A percentile compares a stretch with the other conserved stretches of the same genome.
Evolutionary conservation across 192 early-diverging fungal species (phyloP).

Genomic region (Phlyctochytrium bullatum): DNA sequence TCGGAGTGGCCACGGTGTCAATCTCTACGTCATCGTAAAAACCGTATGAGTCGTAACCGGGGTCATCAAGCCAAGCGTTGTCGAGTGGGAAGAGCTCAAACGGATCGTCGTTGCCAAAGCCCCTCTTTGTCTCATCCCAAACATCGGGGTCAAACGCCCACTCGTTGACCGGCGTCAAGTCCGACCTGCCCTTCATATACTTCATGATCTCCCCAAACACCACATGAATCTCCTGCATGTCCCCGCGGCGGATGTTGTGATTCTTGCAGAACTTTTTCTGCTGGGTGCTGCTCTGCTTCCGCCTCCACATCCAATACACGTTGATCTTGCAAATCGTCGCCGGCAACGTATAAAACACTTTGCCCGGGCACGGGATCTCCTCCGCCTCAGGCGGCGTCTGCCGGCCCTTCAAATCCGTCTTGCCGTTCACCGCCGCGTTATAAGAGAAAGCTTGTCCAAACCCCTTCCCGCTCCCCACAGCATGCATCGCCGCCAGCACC

Average conservation of each 20-base stretch:
- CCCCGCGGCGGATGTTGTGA: neutral
- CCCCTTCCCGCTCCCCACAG: neutral
- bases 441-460: neutral
- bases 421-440: neutral
- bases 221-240: constrained; percentile 10
- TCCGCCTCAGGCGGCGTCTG: too few species aligned
- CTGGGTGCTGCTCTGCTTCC: neutral
- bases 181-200: constrained; percentile 6
- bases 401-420: too few species aligned
- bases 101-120: too few species aligned
- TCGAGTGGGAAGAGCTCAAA: too few species aligned
- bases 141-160: too few species aligned
- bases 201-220: constrained; percentile 1
- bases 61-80: too few species aligned
- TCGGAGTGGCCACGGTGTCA: too few species aligned
- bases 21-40: too few species aligned
- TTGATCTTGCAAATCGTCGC: constrained; percentile 16
- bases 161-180: too few species aligned
- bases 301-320: neutral
- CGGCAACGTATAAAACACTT: neutral
- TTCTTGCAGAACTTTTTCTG: constrained; percentile 14
- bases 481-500: neutral
- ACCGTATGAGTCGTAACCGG: too few species aligned
- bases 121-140: too few species aligned
- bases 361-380: neutral